A percentile compares a stretch with the other conserved stretches of the same genome.
phyloP scores from a whole-genome alignment of 805 yeast genomes.

The Starmerella vitae region DNA sequence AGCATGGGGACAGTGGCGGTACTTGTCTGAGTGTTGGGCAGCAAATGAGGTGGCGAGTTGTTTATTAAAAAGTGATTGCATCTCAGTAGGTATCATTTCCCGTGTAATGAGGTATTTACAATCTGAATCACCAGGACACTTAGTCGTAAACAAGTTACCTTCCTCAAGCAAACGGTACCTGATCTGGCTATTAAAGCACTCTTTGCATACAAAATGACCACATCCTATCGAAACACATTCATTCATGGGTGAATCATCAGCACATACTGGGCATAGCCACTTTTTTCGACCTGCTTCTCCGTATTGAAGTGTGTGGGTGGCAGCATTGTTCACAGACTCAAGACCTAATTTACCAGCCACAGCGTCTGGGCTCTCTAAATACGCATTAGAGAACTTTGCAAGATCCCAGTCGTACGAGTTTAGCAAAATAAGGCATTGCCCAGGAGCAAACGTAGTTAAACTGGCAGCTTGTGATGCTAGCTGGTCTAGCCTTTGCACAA shows the following conservation, averaged over 20 bases:
- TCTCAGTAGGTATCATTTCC: slow-evolving; percentile 23
- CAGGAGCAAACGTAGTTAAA: slow-evolving; percentile 2
- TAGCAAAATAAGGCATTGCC: slow-evolving; percentile 4
- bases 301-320: too few relatives aligned
- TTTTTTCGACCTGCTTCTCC: too few relatives aligned
- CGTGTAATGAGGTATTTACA: slow-evolving; percentile 34
- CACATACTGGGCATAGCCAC: slow-evolving; percentile 9
- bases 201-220: slow-evolving; percentile 53
- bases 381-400: slow-evolving; percentile 1
- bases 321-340: not conserved
- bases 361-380: slow-evolving; percentile 5
- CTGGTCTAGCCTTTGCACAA: not conserved
- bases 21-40: not conserved
- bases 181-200: slow-evolving; percentile 55
- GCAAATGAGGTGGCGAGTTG: slow-evolving; percentile 6
- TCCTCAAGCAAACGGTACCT: slow-evolving; percentile 30
- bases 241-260: not conserved
- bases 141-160: slow-evolving; percentile 31
- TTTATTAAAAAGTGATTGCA: slow-evolving; percentile 1
- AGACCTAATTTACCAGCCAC: slow-evolving; percentile 5
- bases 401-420: slow-evolving; percentile 14
- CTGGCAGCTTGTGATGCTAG: slow-evolving; percentile 5
- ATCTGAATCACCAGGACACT: slow-evolving; percentile 49
- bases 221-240: slow-evolving; percentile 36
- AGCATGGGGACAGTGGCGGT: slow-evolving; percentile 17